A percentile compares a stretch with the other conserved stretches of the same genome.
phyloP scores from a whole-genome alignment of 2,329 filamentous ascomycete species.

The Microascus cirrosus region DNA sequence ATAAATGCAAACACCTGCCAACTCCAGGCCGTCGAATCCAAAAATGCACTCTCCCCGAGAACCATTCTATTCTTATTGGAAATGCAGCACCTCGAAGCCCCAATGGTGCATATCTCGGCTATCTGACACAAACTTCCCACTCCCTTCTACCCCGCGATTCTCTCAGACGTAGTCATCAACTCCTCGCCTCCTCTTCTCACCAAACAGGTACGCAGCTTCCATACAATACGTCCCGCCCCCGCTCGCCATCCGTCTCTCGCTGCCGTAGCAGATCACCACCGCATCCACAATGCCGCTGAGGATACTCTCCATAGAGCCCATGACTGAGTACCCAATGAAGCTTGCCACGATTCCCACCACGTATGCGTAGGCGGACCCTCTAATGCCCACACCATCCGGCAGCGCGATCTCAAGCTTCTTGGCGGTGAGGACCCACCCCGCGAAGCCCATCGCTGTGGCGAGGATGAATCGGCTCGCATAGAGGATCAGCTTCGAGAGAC shows the following conservation, averaged over 20 bases:
- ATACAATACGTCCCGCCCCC: constrained; percentile 73
- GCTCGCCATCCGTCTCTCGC: constrained; percentile 61
- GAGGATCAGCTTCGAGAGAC: constrained; percentile 80
- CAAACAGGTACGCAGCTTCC: constrained; percentile 82
- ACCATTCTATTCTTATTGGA: neutral
- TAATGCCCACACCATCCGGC: constrained; percentile 41
- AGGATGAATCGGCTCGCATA: constrained; percentile 88
- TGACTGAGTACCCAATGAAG: constrained; percentile 87
- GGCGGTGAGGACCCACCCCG: constrained; percentile 92
- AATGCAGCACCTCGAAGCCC: neutral
- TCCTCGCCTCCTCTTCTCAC: constrained; percentile 36
- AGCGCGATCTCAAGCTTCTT: constrained; percentile 57
- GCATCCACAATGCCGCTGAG: constrained; percentile 80
- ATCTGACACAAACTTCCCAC: neutral
- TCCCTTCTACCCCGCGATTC: neutral
- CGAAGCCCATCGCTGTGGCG: constrained; percentile 80
- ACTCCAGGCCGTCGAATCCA: neutral
- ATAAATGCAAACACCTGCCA: neutral
- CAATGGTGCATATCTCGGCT: neutral
- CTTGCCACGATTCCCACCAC: constrained; percentile 85
- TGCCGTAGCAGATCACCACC: constrained; percentile 87
- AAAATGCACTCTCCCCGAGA: neutral
- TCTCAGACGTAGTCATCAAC: constrained; percentile 4
- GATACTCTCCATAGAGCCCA: constrained; percentile 84
- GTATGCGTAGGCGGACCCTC: constrained; percentile 87